Percentiles rank a stretch among this genome's conserved stretches.
phyloP scores from a whole-genome alignment of 2,329 filamentous ascomycete genomes.

The Diaporthe helianthi region DNA sequence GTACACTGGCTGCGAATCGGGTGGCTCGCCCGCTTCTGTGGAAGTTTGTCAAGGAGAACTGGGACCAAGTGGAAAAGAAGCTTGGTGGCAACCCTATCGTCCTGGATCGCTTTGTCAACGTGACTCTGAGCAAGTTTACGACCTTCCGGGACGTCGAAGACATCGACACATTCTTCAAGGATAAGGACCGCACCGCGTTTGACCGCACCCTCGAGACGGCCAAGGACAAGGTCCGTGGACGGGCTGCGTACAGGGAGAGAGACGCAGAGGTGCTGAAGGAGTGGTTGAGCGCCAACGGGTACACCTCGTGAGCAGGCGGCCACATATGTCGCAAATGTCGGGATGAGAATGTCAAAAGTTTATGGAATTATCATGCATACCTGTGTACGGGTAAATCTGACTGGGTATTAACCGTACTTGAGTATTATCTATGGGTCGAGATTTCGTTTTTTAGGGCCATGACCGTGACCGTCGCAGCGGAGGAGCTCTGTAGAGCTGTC shows the following conservation, averaged over 20 bases:
- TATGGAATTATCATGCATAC: not conserved
- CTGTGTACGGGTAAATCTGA: not conserved
- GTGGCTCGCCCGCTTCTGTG: slow-evolving; percentile 78
- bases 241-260: slow-evolving; percentile 81
- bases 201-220: slow-evolving; percentile 86
- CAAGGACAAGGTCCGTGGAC: slow-evolving; percentile 83
- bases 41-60: slow-evolving; percentile 86
- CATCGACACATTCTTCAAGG: slow-evolving; percentile 83
- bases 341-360: not conserved
- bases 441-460: not conserved
- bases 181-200: slow-evolving; percentile 85
- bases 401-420: not conserved
- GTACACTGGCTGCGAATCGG: slow-evolving; percentile 74
- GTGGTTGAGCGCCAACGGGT: slow-evolving; percentile 71
- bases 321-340: not conserved
- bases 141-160: slow-evolving; percentile 74
- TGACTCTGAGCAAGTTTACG: slow-evolving; percentile 80
- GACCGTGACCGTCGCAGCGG: not conserved
- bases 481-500: slow-evolving; percentile 3
- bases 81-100: slow-evolving; percentile 82
- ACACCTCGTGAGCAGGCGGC: slow-evolving; percentile 37
- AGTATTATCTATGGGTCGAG: not conserved
- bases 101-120: slow-evolving; percentile 85
- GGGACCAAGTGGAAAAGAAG: slow-evolving; percentile 74
- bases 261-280: slow-evolving; percentile 77